Percentiles rank a stretch among this genome's conserved stretches.
phyloP scores from a whole-genome alignment of 192 early-diverging fungal species.

The Backusella tuberculispora region DNA sequence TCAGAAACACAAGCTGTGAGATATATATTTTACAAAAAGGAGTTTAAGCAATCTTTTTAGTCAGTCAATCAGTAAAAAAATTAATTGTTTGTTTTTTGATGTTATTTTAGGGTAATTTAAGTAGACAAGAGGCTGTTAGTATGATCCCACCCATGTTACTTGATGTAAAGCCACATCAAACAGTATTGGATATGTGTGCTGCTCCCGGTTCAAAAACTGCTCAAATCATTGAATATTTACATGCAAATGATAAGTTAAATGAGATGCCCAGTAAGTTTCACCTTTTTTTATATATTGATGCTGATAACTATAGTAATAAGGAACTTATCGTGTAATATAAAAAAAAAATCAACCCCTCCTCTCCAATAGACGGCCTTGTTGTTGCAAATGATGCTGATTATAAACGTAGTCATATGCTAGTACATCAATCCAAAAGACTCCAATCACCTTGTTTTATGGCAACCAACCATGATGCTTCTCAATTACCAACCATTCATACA shows the following conservation, averaged over 20 bases:
- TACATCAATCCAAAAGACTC: slow-evolving; percentile 93
- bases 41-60: no score
- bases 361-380: slow-evolving; percentile 69
- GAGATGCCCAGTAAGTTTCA: slow-evolving; percentile 51
- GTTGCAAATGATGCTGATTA: slow-evolving; percentile 96
- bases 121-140: slow-evolving; percentile 93
- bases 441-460: slow-evolving; percentile 91
- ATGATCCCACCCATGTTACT: slow-evolving; percentile 96
- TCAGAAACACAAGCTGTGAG: slow-evolving; percentile 90
- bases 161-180: slow-evolving; percentile 85
- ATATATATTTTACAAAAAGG: no score
- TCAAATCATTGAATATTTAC: slow-evolving; percentile 83
- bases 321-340: not conserved
- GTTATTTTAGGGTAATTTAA: slow-evolving; percentile 80
- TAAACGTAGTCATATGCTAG: slow-evolving; percentile 89
- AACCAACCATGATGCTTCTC: slow-evolving; percentile 94
- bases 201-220: slow-evolving; percentile 98
- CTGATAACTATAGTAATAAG: no score
- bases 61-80: no score
- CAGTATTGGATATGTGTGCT: slow-evolving; percentile 90
- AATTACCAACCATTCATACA: slow-evolving; percentile 75
- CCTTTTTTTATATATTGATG: not conserved
- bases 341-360: not conserved
- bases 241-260: slow-evolving; percentile 59
- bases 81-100: no score